phyloP scores from a whole-genome alignment of 305 asterid species.

The Solanum hybrid region DNA sequence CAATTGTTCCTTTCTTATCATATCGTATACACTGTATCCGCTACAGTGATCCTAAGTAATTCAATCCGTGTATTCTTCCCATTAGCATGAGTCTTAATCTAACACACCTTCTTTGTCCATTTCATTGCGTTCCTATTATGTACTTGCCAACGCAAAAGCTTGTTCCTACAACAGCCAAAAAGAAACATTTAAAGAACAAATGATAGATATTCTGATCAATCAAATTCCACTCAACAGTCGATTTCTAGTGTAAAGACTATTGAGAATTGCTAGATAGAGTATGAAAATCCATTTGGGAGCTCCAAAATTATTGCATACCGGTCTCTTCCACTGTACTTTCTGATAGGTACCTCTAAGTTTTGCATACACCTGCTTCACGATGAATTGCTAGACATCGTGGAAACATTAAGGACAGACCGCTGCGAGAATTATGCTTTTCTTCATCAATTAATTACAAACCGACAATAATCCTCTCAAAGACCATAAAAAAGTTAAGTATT shows the following conservation, averaged over 20 bases:
- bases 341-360: not conserved
- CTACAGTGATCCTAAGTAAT: not conserved
- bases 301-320: not conserved
- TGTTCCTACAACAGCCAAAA: not conserved
- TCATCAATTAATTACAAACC: not conserved
- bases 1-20: not conserved
- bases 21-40: accelerated
- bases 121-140: not conserved
- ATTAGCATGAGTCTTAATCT: not conserved
- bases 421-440: not conserved
- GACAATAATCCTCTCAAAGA: not conserved
- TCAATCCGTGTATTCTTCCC: not conserved
- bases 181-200: not conserved
- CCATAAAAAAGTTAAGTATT: not conserved
- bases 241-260: not conserved
- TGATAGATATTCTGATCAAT: not conserved
- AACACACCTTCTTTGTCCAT: not conserved
- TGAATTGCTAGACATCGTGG: not conserved
- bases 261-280: not conserved
- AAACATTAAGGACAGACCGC: not conserved
- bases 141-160: not conserved
- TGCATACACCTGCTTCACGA: not conserved
- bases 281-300: not conserved
- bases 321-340: not conserved
- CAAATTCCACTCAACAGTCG: not conserved